Evolutionary conservation across 1,284 basidiomycete species (phyloP), one percentile per base, ranked within the genome.

Genomic region (Trametes hirsuta): DNA sequence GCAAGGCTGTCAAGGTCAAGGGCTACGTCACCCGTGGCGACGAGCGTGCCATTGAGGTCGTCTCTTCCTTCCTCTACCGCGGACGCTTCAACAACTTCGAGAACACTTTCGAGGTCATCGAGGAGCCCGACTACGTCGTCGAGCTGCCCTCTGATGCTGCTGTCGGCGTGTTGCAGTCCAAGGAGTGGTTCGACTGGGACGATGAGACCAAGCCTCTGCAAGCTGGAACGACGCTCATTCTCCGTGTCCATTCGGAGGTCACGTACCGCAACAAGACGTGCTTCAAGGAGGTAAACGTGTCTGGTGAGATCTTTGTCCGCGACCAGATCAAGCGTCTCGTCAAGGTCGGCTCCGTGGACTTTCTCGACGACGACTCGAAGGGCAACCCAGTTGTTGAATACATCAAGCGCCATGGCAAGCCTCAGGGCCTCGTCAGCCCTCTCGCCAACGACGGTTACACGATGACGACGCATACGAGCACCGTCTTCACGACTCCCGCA

Each of bases 121-220:
- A 96, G 65, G 94, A 97, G 75, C 87, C 90, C 2, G 93, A 95
- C 68, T 98, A 97, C 75, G 76, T 87, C 47, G 90, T 99, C 48
- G 80, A 87, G 47, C 72, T 98, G 66, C 80, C 83, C 55, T 88
- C 84, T 35, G 90, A 95, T 66, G 91, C 94, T 1, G 86, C 86
- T 46, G 90, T 97, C 64, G 94, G 95, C 52, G 94, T 99, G 18
- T 80, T 99, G 14, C 87, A 93, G 72, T 94, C 94, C 60, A 99
- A 99, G 82, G 93, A 97, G 74, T 99, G 97, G 97, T 97, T 99
- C 76, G 88, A 91, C 59, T 98, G 96, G 97, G 88, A 92, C 59
- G 88, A 97, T 71, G 88, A 93, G 55, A 81, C 87, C 8, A 84
- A 86, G 62, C 88, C 93, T 41, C 87, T 95, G 44, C 79, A 86